phyloP scores from a whole-genome alignment of 2,329 filamentous ascomycete genomes.

The Xylaria sp. region DNA sequence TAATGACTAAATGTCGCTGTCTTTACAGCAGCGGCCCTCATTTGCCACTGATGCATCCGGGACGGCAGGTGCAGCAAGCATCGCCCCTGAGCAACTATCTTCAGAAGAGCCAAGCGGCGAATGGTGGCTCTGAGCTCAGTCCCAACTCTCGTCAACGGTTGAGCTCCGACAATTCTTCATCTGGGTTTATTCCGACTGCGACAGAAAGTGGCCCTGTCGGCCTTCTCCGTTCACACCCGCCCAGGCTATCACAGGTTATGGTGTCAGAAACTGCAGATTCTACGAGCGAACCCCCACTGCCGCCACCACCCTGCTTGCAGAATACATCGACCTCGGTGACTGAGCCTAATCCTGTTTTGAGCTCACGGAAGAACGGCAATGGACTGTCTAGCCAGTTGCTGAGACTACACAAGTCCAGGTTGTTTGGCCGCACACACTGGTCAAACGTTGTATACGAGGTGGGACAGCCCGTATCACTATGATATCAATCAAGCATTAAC shows the following conservation, averaged over 20 bases:
- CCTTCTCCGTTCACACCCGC: neutral
- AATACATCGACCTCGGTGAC: neutral
- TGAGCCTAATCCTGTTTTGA: neutral
- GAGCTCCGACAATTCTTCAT: neutral
- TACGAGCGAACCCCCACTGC: neutral
- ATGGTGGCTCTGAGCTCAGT: neutral
- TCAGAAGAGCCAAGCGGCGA: neutral
- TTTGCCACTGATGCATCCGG: neutral
- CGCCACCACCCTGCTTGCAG: neutral
- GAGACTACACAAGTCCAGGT: slow-evolving; percentile 54
- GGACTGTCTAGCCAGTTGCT: neutral
- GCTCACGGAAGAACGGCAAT: neutral
- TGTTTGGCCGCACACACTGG: slow-evolving; percentile 65
- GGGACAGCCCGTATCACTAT: slow-evolving; percentile 31
- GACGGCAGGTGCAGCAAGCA: neutral
- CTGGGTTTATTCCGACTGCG: neutral
- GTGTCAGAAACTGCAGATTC: too few relatives aligned
- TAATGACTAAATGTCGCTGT: slow-evolving; percentile 12
- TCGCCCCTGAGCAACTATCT: neutral
- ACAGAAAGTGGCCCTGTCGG: neutral
- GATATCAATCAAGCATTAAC: neutral
- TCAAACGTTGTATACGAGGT: slow-evolving; percentile 56
- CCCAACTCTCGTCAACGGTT: neutral
- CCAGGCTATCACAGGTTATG: neutral
- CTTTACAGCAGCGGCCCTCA: neutral